phyloP scores from a whole-genome alignment of 2,329 filamentous ascomycete genomes.

The Paraphaeosphaeria sporulosa region DNA sequence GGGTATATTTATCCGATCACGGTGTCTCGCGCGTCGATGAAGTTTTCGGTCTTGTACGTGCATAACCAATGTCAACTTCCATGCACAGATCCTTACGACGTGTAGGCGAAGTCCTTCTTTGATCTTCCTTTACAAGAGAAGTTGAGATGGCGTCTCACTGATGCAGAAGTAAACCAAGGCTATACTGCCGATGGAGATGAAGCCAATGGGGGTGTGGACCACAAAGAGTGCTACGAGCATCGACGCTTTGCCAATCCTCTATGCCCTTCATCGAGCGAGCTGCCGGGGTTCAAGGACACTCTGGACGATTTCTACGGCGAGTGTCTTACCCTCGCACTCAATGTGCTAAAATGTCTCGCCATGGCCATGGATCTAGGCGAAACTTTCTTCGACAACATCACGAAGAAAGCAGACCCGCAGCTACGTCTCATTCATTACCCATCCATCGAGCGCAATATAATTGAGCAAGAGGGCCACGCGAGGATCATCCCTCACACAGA shows the following conservation, averaged over 20 bases:
- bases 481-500: constrained; percentile 43
- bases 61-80: background rate
- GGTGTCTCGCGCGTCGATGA: constrained; percentile 45
- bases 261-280: constrained; percentile 27
- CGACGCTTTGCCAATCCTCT: constrained; percentile 29
- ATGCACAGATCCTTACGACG: background rate
- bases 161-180: constrained; percentile 49
- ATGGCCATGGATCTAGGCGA: constrained; percentile 38
- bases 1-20: constrained; percentile 54
- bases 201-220: constrained; percentile 39
- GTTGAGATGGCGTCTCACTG: constrained; percentile 46
- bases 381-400: constrained; percentile 34
- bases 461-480: constrained; percentile 32
- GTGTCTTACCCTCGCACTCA: constrained; percentile 30
- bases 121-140: constrained; percentile 42
- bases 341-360: constrained; percentile 34
- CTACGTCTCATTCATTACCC: constrained; percentile 40
- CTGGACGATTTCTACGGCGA: constrained; percentile 34
- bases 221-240: constrained; percentile 39
- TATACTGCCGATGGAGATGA: constrained; percentile 49
- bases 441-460: constrained; percentile 28
- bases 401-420: constrained; percentile 34
- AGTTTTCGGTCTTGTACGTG: constrained; percentile 36
- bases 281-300: constrained; percentile 34
- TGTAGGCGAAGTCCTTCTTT: constrained; percentile 45